Evolutionary conservation across 2,329 filamentous ascomycete species (phyloP).

Genomic region (Bretziella fagacearum): DNA sequence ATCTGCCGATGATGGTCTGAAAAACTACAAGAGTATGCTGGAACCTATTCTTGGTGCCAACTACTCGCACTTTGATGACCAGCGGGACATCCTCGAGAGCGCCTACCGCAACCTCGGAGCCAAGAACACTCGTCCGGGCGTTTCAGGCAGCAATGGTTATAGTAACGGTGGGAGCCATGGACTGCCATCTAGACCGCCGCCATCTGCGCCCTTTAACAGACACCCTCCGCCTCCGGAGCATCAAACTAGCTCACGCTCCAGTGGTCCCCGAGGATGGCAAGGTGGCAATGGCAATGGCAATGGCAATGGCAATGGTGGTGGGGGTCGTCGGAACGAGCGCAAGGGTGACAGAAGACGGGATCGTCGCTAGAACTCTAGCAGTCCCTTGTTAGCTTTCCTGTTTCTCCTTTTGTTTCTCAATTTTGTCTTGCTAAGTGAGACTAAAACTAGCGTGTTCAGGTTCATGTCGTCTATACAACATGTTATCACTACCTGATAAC

Average conservation of each 20-base stretch:
- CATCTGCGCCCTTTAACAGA: conserved; percentile 1
- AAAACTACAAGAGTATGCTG: conserved; percentile 14
- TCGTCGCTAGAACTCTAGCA: not conserved
- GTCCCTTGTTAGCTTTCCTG: not conserved
- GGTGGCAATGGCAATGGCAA: not conserved
- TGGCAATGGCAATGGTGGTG: not conserved
- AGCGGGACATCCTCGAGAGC: conserved; percentile 11
- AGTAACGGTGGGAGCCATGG: not conserved
- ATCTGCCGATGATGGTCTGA: conserved; percentile 24
- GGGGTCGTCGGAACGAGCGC: not conserved
- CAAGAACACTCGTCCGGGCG: not conserved
- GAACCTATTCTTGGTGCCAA: conserved; percentile 15
- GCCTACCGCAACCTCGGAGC: conserved; percentile 4
- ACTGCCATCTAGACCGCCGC: conserved; percentile 9
- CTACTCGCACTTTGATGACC: conserved; percentile 15
- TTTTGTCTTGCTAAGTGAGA: no score
- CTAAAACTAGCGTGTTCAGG: no score
- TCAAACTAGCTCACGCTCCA: not conserved
- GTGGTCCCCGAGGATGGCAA: not conserved
- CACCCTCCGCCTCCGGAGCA: conserved; percentile 11
- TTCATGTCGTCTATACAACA: no score
- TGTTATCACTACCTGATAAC: no score
- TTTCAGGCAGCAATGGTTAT: not conserved
- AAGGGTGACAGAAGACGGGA: conserved; percentile 13
- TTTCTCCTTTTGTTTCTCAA: not conserved